Evolutionary conservation across 768 basidiomycete genomes (phyloP).

Genomic region (Strobilomyces dryophilus): DNA sequence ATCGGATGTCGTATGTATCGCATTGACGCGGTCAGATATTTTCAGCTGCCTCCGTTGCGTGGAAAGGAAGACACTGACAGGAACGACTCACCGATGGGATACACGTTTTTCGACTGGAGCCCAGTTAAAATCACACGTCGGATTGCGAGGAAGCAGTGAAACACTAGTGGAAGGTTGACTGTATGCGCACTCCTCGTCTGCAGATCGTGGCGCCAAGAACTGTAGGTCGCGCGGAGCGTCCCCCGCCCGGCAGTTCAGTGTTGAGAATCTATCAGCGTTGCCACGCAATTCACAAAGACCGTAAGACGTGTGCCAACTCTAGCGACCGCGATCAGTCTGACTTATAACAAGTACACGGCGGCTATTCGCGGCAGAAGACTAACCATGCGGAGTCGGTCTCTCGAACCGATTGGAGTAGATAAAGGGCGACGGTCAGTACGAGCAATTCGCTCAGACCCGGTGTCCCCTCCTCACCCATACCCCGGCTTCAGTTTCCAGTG

Average conservation of each 20-base stretch:
- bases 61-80: neutral
- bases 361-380: conserved; percentile 2
- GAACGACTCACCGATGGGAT: neutral
- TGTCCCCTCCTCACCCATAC: neutral
- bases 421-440: conserved; percentile 6
- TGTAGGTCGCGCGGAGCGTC: conserved; percentile 1
- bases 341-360: neutral
- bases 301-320: neutral
- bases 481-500: neutral
- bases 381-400: neutral
- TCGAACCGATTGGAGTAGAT: neutral
- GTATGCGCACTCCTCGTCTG: neutral
- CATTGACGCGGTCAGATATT: too few species aligned
- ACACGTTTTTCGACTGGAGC: neutral
- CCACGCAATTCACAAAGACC: conserved; percentile 11
- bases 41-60: too few species aligned
- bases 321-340: conserved; percentile 4
- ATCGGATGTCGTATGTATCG: neutral
- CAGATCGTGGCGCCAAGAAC: conserved; percentile 20
- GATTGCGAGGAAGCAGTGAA: neutral
- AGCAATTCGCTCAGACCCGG: neutral
- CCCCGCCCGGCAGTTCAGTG: neutral
- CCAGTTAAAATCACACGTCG: neutral
- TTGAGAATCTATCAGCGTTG: neutral
- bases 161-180: neutral